A percentile compares a stretch with the other conserved stretches of the same genome.
phyloP scores from a whole-genome alignment of 176 grass and related monocot genomes.

The Themeda triandra region DNA sequence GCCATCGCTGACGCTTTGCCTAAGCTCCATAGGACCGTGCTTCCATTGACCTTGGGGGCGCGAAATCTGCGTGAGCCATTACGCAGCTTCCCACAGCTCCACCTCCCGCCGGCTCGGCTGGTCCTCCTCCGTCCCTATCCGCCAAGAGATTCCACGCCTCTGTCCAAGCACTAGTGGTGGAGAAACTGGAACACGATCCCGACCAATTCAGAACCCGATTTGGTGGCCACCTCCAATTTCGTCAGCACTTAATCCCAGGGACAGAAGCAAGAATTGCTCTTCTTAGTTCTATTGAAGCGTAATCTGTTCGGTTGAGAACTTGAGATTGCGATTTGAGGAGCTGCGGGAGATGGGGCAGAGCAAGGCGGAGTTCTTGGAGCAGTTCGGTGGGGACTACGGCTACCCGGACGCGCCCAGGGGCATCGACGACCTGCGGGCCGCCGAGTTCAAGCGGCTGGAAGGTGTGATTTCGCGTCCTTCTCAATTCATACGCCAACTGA shows the following conservation, averaged over 20 bases:
- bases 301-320: background rate
- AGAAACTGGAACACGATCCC: background rate
- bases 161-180: background rate
- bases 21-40: background rate
- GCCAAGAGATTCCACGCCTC: background rate
- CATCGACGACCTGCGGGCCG: slow-evolving; percentile 70
- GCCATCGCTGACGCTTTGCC: slow-evolving; percentile 12
- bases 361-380: slow-evolving; percentile 61
- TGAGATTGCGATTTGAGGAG: background rate
- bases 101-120: background rate
- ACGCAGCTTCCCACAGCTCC: background rate
- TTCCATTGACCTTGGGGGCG: slow-evolving; percentile 1
- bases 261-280: background rate
- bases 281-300: background rate
- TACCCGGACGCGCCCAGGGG: slow-evolving; percentile 67
- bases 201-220: background rate
- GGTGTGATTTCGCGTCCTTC: slow-evolving; percentile 19
- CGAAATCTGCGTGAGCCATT: background rate
- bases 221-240: background rate
- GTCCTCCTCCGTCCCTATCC: background rate
- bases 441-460: slow-evolving; percentile 83
- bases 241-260: background rate
- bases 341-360: slow-evolving; percentile 27
- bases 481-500: background rate
- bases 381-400: slow-evolving; percentile 62